Conservation (phyloP, 2,329 filamentous ascomycete genomes). For the Mycosphaerella sp. region DNA sequence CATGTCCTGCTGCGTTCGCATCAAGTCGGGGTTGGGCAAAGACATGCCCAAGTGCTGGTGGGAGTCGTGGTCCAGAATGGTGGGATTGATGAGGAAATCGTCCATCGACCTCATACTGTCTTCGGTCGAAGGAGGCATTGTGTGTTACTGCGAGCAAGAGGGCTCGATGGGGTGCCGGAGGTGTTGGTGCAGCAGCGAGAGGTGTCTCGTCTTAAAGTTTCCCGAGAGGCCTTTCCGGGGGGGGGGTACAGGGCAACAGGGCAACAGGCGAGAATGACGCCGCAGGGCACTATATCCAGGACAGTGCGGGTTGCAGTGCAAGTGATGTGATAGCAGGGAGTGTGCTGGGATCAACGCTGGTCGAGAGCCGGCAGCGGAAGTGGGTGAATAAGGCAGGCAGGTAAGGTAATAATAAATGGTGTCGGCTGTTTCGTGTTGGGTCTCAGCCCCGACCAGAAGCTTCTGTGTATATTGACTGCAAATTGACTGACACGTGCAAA, state of each 20-base stretch:
- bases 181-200: neutral
- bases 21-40: conserved; percentile 4
- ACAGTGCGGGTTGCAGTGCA: conserved; percentile 8
- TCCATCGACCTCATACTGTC: conserved; percentile 16
- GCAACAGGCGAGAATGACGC: conserved; percentile 20
- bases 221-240: neutral
- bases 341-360: conserved; percentile 11
- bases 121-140: conserved; percentile 14
- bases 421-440: neutral
- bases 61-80: conserved; percentile 9
- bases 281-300: conserved; percentile 19
- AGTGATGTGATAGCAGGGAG: conserved; percentile 8
- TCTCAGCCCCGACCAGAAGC: neutral
- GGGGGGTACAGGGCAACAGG: neutral
- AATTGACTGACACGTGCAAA: neutral
- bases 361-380: neutral
- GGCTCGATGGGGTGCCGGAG: neutral
- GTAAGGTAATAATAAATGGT: too few species aligned
- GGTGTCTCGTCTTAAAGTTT: too few species aligned
- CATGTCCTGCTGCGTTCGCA: neutral
- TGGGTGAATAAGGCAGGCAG: neutral
- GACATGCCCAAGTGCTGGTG: conserved; percentile 6
- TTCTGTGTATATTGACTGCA: neutral
- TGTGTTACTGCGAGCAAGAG: neutral
- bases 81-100: conserved; percentile 22